Evolutionary conservation across 2,329 filamentous ascomycete species (phyloP).

Genomic region (Periconia digitata): DNA sequence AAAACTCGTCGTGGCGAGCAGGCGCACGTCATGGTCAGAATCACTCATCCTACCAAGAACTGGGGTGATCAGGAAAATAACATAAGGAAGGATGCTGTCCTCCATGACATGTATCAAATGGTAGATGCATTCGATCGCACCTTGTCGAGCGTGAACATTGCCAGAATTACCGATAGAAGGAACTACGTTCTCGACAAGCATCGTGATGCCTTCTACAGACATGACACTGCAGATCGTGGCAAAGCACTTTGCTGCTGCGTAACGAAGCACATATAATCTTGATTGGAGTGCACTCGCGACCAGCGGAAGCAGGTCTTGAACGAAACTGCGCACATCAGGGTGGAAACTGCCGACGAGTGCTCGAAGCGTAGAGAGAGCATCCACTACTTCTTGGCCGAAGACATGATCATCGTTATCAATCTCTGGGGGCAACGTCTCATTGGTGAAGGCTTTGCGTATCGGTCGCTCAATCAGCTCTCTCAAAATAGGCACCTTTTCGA

Average conservation of each 20-base stretch:
- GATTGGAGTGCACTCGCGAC: conserved; percentile 88
- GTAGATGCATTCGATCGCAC: conserved; percentile 92
- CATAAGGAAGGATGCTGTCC: conserved; percentile 91
- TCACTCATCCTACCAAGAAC: conserved; percentile 98
- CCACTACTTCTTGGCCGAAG: conserved; percentile 88
- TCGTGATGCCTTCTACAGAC: conserved; percentile 91
- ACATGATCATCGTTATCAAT: conserved; percentile 72
- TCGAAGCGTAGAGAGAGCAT: conserved; percentile 88
- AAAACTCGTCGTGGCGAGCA: conserved; percentile 95
- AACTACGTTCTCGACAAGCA: conserved; percentile 87
- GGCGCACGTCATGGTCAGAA: conserved; percentile 90
- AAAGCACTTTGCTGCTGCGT: conserved; percentile 95
- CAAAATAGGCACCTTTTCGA: conserved; percentile 83
- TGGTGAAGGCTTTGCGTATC: conserved; percentile 71
- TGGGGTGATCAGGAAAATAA: conserved; percentile 97
- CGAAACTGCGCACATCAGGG: conserved; percentile 71
- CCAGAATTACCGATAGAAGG: conserved; percentile 89
- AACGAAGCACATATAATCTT: conserved; percentile 86
- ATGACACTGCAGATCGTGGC: conserved; percentile 98
- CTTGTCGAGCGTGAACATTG: conserved; percentile 86
- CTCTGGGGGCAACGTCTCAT: conserved; percentile 66
- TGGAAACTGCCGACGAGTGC: conserved; percentile 92
- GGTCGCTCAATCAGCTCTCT: conserved; percentile 79
- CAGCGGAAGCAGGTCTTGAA: conserved; percentile 80
- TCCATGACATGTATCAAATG: conserved; percentile 99